Conservation (phyloP, 305 asterid genomes). For the Plantago rigida region DNA sequence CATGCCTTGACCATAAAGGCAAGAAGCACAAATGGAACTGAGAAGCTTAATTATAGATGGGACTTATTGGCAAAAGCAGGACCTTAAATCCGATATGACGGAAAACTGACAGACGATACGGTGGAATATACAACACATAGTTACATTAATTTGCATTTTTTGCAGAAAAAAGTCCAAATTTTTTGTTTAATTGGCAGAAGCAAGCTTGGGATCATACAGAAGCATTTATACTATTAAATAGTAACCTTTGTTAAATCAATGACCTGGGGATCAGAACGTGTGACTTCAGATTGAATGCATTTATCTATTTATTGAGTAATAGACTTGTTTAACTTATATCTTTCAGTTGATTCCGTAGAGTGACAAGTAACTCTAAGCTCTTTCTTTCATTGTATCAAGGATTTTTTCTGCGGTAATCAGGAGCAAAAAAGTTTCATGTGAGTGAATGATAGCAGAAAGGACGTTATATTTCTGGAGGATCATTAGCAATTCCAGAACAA, state of each 20-base stretch:
- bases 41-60: conserved; percentile 18
- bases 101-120: neutral
- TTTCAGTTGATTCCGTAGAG: no score
- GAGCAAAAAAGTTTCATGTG: conserved; percentile 11
- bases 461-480: neutral
- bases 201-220: neutral
- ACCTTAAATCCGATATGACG: conserved; percentile 8
- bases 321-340: no score
- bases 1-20: conserved; percentile 32
- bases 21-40: conserved; percentile 31
- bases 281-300: neutral
- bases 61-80: conserved; percentile 10
- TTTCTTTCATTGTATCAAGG: conserved; percentile 25
- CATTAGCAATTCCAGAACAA: neutral
- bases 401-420: conserved; percentile 27
- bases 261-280: neutral
- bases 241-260: neutral
- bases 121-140: neutral
- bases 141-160: no score
- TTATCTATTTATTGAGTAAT: neutral
- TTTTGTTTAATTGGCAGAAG: neutral
- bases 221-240: neutral
- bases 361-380: no score
- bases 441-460: conserved; percentile 1
- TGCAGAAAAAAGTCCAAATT: neutral